These are phyloP conservation scores for Aspergillus uvarum DNA, from an alignment of 2,329 filamentous ascomycete species.

Conservation along the genomic window DNA sequence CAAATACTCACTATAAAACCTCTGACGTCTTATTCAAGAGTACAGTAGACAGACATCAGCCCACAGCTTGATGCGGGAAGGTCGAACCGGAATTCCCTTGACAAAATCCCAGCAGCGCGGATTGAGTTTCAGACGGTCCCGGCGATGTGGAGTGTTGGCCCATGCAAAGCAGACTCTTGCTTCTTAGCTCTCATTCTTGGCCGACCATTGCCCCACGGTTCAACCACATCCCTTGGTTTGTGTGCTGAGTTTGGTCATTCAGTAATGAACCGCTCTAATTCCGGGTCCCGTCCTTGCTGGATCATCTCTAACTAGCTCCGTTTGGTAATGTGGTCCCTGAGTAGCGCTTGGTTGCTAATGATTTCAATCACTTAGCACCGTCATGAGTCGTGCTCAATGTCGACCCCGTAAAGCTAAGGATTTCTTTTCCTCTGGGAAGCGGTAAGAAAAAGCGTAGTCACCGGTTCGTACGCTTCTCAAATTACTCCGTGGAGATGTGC, in stretches of 20 bases:
- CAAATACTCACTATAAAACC: neutral
- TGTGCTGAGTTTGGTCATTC: neutral
- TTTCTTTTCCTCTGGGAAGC: neutral
- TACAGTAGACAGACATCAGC: neutral
- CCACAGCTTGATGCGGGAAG: neutral
- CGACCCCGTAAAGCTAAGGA: neutral
- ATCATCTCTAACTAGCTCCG: neutral
- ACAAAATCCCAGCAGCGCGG: neutral
- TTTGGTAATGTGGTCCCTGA: neutral
- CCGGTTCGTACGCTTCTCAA: no score
- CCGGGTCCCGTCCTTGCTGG: neutral
- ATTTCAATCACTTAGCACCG: neutral
- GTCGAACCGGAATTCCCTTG: neutral
- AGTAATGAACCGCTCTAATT: neutral
- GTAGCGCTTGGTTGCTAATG: neutral
- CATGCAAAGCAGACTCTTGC: neutral
- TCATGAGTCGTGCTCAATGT: neutral
- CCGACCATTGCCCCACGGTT: neutral
- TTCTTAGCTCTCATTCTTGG: neutral
- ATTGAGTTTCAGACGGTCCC: no score
- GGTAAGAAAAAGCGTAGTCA: neutral
- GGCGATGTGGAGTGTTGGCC: neutral
- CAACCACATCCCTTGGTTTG: neutral
- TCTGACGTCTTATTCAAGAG: neutral
- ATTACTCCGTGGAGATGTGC: neutral